Evolutionary conservation across 1,284 basidiomycete genomes (phyloP).

Genomic region (Ustilago curta): DNA sequence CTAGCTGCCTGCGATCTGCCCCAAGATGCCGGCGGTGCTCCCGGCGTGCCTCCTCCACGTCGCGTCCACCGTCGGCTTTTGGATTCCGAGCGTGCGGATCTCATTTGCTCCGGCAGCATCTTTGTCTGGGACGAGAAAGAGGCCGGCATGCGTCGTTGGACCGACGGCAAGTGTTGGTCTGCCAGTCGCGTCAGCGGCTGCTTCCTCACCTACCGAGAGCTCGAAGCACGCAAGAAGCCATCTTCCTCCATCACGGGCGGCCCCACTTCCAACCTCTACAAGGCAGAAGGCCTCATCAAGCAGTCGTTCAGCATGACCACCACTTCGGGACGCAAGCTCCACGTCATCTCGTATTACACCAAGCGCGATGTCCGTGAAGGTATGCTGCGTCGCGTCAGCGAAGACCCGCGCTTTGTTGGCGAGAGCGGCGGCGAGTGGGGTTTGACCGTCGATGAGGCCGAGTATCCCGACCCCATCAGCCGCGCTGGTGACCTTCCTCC

Average conservation of each 20-base stretch:
- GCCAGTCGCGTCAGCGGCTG: constrained; percentile 72
- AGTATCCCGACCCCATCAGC: constrained; percentile 59
- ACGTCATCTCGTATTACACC: constrained; percentile 68
- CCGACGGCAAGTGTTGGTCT: constrained; percentile 72
- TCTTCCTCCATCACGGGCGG: constrained; percentile 54
- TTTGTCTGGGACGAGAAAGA: constrained; percentile 69
- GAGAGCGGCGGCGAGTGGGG: constrained; percentile 64
- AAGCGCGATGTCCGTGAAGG: constrained; percentile 64
- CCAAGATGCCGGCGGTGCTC: constrained; percentile 27
- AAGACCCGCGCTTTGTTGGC: constrained; percentile 64
- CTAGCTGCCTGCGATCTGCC: constrained; percentile 65
- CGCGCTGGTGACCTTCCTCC: constrained; percentile 44
- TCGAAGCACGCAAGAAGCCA: constrained; percentile 66
- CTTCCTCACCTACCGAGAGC: constrained; percentile 71
- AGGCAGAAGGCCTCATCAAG: constrained; percentile 68
- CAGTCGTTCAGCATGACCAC: constrained; percentile 69
- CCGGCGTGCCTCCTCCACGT: constrained; percentile 52
- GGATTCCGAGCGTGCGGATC: constrained; percentile 62
- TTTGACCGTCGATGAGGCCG: constrained; percentile 54
- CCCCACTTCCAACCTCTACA: constrained; percentile 65
- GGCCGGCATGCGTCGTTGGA: constrained; percentile 72
- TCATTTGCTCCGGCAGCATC: constrained; percentile 64
- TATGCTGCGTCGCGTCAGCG: constrained; percentile 61
- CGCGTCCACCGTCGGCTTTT: constrained; percentile 63
- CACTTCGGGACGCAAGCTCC: constrained; percentile 65